These are phyloP conservation scores for Xerocomus cyaneibrunnescens DNA, from an alignment of 1,284 basidiomycete genomes.

Conservation along the genomic window DNA sequence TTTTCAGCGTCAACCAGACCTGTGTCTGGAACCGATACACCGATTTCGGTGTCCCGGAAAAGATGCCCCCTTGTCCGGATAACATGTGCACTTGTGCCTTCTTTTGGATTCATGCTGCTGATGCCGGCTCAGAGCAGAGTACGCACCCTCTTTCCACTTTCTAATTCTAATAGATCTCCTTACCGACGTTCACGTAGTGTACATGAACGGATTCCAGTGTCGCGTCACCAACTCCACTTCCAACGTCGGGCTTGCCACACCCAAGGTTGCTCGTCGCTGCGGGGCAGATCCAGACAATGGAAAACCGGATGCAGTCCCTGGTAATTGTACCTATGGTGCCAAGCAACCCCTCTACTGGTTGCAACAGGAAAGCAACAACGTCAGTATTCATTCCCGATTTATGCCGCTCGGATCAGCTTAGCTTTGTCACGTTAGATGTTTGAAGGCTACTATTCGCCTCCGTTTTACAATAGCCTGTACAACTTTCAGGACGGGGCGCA, in stretches of 20 bases:
- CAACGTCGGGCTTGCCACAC: constrained; percentile 47
- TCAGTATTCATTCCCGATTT: constrained; percentile 22
- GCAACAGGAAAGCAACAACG: constrained; percentile 59
- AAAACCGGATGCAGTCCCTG: constrained; percentile 43
- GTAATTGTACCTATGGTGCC: constrained; percentile 68
- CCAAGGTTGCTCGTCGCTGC: constrained; percentile 57
- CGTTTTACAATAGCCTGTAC: constrained; percentile 45
- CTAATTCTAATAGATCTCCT: neutral
- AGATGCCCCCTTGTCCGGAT: constrained; percentile 66
- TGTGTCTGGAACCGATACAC: constrained; percentile 71
- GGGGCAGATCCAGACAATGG: constrained; percentile 50
- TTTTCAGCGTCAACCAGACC: constrained; percentile 72
- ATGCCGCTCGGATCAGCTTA: neutral
- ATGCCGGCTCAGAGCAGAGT: constrained; percentile 51
- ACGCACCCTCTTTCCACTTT: constrained; percentile 8
- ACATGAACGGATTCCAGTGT: constrained; percentile 78
- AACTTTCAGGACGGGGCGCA: constrained; percentile 48
- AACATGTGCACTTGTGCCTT: constrained; percentile 69
- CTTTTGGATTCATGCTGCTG: constrained; percentile 67
- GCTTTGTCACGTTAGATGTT: constrained; percentile 37
- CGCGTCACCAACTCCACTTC: constrained; percentile 57
- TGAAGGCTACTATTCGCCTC: constrained; percentile 43
- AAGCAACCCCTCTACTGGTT: constrained; percentile 68
- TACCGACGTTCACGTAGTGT: constrained; percentile 40
- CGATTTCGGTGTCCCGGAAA: constrained; percentile 59